A percentile compares a stretch with the other conserved stretches of the same genome.
Conservation (phyloP, 2,329 filamentous ascomycete species). For the Fusarium agapanthi region DNA sequence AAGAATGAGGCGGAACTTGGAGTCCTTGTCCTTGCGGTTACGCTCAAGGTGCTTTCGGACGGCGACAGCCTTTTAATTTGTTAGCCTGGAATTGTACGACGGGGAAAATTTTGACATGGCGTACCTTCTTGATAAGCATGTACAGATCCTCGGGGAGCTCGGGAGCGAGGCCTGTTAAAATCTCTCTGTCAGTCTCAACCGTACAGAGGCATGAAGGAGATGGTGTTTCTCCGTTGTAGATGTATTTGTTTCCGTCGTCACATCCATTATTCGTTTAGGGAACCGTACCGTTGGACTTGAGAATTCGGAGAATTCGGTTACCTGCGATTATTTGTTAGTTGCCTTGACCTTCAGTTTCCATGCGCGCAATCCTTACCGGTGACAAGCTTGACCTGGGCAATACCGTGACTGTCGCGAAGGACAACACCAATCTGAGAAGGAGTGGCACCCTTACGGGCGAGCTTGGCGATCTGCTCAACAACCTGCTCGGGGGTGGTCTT, state of each 20-base stretch:
- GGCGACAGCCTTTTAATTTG: constrained; percentile 77
- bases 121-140: constrained; percentile 99
- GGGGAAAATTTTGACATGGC: constrained; percentile 13
- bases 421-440: constrained; percentile 99
- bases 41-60: constrained; percentile 99
- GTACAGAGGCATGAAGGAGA: constrained; percentile 77
- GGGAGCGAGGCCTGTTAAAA: constrained; percentile 89
- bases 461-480: constrained; percentile 98
- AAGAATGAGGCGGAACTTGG: constrained; percentile 99
- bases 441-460: constrained; percentile 98
- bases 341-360: background rate
- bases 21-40: constrained; percentile 99
- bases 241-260: constrained; percentile 44
- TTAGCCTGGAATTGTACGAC: background rate
- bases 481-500: constrained; percentile 99
- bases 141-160: constrained; percentile 99
- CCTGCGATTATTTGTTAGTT: constrained; percentile 65
- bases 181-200: constrained; percentile 96
- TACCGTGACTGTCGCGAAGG: constrained; percentile 96
- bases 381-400: constrained; percentile 97
- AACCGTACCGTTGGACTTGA: constrained; percentile 94
- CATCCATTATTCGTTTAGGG: constrained; percentile 44
- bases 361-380: constrained; percentile 74
- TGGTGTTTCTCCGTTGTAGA: constrained; percentile 36
- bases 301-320: constrained; percentile 99